A percentile compares a stretch with the other conserved stretches of the same genome.
Conservation (phyloP, 495 filamentous ascomycete genomes). For the Penicillium lagena region DNA sequence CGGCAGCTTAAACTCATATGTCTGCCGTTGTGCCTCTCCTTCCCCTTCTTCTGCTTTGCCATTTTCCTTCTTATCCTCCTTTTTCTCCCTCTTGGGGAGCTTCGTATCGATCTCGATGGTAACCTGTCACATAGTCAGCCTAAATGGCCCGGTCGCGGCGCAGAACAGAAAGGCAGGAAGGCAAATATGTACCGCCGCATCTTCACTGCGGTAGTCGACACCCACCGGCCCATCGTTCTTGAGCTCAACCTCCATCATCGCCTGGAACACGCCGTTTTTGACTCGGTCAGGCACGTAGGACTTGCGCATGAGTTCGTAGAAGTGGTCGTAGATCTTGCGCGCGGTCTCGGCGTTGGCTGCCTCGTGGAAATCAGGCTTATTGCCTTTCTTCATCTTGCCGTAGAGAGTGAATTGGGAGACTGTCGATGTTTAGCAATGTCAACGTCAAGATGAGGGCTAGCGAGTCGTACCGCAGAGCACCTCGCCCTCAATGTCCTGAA, state of each 20-base stretch:
- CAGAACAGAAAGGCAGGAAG: conserved; percentile 22
- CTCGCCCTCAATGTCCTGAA: conserved; percentile 82
- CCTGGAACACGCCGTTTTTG: conserved; percentile 92
- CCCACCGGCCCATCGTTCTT: conserved; percentile 94
- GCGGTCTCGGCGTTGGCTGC: conserved; percentile 74
- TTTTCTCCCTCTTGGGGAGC: conserved; percentile 46
- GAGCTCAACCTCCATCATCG: conserved; percentile 96
- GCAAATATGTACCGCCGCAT: conserved; percentile 53
- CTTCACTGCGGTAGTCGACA: conserved; percentile 58
- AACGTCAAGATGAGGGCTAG: background rate
- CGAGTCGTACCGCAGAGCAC: conserved; percentile 72
- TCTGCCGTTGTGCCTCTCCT: conserved; percentile 12
- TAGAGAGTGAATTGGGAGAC: conserved; percentile 99
- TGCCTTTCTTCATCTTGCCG: conserved; percentile 87
- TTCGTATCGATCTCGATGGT: conserved; percentile 61
- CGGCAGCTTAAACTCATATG: conserved; percentile 33
- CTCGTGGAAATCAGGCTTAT: conserved; percentile 91
- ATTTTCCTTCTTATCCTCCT: conserved; percentile 14
- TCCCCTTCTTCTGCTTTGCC: conserved; percentile 7
- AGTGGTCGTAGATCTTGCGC: conserved; percentile 72
- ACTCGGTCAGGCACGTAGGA: conserved; percentile 70
- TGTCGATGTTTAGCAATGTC: conserved; percentile 18
- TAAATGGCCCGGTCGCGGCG: conserved; percentile 7
- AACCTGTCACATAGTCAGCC: conserved; percentile 40
- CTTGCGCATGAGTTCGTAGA: conserved; percentile 69